These are phyloP conservation scores for Massariosphaeria phaeospora DNA, from an alignment of 495 filamentous ascomycete species.

Conservation along the genomic window DNA sequence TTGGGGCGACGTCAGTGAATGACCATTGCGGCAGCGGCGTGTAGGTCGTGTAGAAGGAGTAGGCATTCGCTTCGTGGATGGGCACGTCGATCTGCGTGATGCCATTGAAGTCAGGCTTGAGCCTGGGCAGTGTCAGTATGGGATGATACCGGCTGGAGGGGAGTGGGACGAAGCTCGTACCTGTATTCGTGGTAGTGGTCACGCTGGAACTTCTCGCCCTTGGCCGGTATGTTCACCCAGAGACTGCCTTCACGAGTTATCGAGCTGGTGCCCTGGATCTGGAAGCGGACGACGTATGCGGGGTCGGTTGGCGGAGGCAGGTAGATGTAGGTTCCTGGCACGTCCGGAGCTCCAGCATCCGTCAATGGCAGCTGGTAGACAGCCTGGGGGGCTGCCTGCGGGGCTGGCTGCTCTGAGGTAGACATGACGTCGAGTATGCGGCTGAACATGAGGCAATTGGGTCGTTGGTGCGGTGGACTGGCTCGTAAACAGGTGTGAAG, in stretches of 20 bases:
- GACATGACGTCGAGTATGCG: constrained; percentile 4
- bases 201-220: constrained; percentile 67
- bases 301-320: constrained; percentile 68
- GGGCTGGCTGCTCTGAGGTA: constrained; percentile 9
- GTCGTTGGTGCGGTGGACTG: constrained; percentile 11
- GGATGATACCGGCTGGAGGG: neutral
- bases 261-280: constrained; percentile 92
- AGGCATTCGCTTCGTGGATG: constrained; percentile 78
- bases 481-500: constrained; percentile 10
- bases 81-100: constrained; percentile 83
- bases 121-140: constrained; percentile 49
- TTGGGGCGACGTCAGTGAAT: constrained; percentile 46
- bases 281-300: constrained; percentile 77
- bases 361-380: constrained; percentile 85
- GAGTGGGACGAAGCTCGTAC: constrained; percentile 39
- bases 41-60: constrained; percentile 93
- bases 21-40: constrained; percentile 77
- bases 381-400: constrained; percentile 37
- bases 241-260: constrained; percentile 89
- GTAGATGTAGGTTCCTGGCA: constrained; percentile 86
- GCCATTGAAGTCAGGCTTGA: constrained; percentile 87
- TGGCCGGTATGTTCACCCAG: constrained; percentile 89
- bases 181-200: constrained; percentile 77
- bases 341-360: constrained; percentile 86
- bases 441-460: neutral